phyloP scores from a whole-genome alignment of 768 basidiomycete species.

The Sistotremastrum suecicum region DNA sequence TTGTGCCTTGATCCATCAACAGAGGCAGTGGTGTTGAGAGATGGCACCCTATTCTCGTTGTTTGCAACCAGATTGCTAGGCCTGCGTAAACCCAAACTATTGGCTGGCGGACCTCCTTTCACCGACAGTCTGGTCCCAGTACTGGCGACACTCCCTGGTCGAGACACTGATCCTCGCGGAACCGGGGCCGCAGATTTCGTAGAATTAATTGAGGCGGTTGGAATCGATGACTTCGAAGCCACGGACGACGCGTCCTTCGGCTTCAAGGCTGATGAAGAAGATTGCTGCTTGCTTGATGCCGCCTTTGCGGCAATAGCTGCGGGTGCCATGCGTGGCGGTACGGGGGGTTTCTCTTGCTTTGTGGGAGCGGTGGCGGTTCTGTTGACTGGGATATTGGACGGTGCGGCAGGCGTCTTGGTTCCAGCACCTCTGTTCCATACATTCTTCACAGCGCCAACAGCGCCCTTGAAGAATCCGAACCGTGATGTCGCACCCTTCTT shows the following conservation, averaged over 20 bases:
- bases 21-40: background rate
- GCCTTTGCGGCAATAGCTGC: slow-evolving; percentile 1
- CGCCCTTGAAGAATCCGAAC: slow-evolving; percentile 55
- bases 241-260: slow-evolving; percentile 13
- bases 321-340: background rate
- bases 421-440: slow-evolving; percentile 52
- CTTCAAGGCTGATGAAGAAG: slow-evolving; percentile 13
- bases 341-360: background rate
- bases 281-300: slow-evolving; percentile 5
- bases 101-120: background rate
- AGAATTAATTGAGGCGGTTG: too few relatives aligned
- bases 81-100: slow-evolving; percentile 9
- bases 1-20: slow-evolving; percentile 1
- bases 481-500: slow-evolving; percentile 35
- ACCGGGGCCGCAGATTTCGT: too few relatives aligned
- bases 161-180: background rate
- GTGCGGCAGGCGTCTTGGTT: slow-evolving; percentile 9
- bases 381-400: slow-evolving; percentile 5
- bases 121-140: slow-evolving; percentile 4
- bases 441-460: slow-evolving; percentile 56
- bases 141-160: slow-evolving; percentile 1
- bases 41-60: background rate
- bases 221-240: slow-evolving; percentile 2
- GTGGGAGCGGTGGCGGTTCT: slow-evolving; percentile 8
- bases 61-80: background rate